phyloP scores from a whole-genome alignment of 139 green algal genomes.

The Penium margaritaceum region DNA sequence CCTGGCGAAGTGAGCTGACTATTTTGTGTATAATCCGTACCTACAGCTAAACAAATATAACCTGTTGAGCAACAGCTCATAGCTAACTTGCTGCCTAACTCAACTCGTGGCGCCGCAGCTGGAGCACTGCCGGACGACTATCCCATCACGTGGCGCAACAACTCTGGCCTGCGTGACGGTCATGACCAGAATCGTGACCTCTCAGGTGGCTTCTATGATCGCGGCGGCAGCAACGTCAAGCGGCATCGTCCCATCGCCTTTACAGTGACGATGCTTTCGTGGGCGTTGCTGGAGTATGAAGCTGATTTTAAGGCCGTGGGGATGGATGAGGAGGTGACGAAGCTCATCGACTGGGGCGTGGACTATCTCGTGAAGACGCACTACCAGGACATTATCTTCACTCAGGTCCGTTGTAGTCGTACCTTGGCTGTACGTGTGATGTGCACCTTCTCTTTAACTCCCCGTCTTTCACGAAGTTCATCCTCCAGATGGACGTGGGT shows the following conservation, averaged over 20 bases:
- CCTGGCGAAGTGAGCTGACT: no score
- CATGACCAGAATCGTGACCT: constrained; percentile 47
- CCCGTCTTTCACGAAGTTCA: no score
- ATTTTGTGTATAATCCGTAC: no score
- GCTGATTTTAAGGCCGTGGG: not conserved
- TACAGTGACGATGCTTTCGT: constrained; percentile 48
- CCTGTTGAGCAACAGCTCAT: no score
- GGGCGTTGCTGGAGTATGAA: constrained; percentile 53
- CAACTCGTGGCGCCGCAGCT: no score
- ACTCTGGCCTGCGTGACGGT: constrained; percentile 35
- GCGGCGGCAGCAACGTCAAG: constrained; percentile 59
- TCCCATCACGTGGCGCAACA: constrained; percentile 32
- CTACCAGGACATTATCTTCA: constrained; percentile 50
- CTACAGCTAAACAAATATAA: no score
- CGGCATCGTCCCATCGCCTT: constrained; percentile 53
- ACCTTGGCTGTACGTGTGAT: no score
- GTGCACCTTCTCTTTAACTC: no score
- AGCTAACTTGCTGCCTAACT: no score
- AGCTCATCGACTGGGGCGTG: constrained; percentile 58
- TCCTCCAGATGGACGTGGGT: no score
- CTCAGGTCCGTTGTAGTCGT: no score
- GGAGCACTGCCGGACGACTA: constrained; percentile 30
- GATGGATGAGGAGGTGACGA: constrained; percentile 1
- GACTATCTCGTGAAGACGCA: constrained; percentile 60
- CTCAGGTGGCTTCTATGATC: constrained; percentile 55